Evolutionary conservation across 805 yeast genomes (phyloP).

Genomic region (Starmera caribaea): DNA sequence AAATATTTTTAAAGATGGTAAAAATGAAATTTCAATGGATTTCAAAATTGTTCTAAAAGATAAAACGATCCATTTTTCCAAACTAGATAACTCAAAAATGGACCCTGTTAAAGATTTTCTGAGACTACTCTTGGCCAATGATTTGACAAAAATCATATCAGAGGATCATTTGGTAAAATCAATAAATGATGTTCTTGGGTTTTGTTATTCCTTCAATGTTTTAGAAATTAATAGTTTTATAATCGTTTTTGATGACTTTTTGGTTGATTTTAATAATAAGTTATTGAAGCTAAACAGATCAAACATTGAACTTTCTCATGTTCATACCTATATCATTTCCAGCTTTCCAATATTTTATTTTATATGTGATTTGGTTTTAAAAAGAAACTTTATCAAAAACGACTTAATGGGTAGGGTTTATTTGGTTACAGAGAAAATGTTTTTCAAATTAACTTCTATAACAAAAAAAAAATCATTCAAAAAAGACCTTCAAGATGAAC

Average conservation of each 20-base stretch:
- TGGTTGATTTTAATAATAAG: neutral
- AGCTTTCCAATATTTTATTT: slow-evolving; percentile 11
- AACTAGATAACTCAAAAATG: slow-evolving; percentile 2
- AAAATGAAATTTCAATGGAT: slow-evolving; percentile 1
- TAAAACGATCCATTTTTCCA: neutral
- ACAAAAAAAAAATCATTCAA: no score
- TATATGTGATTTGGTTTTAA: slow-evolving; percentile 5
- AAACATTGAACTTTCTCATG: no score
- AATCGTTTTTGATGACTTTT: slow-evolving; percentile 11
- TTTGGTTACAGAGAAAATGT: no score
- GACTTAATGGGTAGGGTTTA: neutral
- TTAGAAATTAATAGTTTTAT: slow-evolving; percentile 9
- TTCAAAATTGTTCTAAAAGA: slow-evolving; percentile 7
- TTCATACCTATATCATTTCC: slow-evolving; percentile 6
- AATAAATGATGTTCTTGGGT: slow-evolving; percentile 6
- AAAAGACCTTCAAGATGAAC: no score
- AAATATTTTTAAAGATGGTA: no score
- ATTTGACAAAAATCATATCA: slow-evolving; percentile 1
- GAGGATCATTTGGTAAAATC: slow-evolving; percentile 3
- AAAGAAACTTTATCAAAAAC: slow-evolving; percentile 5
- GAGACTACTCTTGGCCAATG: slow-evolving; percentile 1
- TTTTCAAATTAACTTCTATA: no score
- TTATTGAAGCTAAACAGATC: slow-evolving; percentile 3
- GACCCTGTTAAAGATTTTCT: neutral
- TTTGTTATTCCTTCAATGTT: slow-evolving; percentile 7